Evolutionary conservation across 2,329 filamentous ascomycete genomes (phyloP).

Genomic region (Neonectria ditissima): DNA sequence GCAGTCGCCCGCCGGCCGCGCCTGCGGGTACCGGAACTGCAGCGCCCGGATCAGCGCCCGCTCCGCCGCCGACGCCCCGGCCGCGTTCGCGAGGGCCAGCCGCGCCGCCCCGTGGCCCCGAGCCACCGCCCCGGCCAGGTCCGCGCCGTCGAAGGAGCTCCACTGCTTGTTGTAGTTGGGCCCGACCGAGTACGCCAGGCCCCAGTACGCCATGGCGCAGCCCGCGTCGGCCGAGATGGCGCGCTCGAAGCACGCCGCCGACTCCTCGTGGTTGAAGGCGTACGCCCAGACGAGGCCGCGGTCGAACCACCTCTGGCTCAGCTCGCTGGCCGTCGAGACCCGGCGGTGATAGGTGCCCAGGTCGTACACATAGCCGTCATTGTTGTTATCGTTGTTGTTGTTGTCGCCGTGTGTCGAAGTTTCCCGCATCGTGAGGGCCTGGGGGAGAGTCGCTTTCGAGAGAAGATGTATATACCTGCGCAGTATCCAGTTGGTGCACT

Average conservation of each 20-base stretch:
- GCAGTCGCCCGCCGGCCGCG: conserved; percentile 60
- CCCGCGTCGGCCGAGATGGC: conserved; percentile 65
- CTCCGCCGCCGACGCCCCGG: conserved; percentile 54
- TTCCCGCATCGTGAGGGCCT: not conserved
- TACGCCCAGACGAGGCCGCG: conserved; percentile 80
- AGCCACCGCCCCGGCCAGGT: conserved; percentile 55
- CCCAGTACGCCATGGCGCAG: conserved; percentile 77
- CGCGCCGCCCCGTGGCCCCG: conserved; percentile 20
- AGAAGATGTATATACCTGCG: not conserved
- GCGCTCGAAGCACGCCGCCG: conserved; percentile 71
- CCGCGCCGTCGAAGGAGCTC: conserved; percentile 74
- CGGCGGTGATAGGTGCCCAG: conserved; percentile 14
- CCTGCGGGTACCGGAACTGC: conserved; percentile 66
- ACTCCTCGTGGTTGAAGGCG: conserved; percentile 82
- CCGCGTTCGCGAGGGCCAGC: conserved; percentile 5
- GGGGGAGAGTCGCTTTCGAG: not conserved
- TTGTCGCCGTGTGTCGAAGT: not conserved
- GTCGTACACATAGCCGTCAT: conserved; percentile 17
- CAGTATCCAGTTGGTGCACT: not conserved
- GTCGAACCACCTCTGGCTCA: conserved; percentile 57
- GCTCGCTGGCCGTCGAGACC: not conserved
- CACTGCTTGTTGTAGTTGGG: conserved; percentile 85
- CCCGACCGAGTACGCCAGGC: conserved; percentile 76
- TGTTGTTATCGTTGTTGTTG: not conserved
- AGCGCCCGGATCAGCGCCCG: conserved; percentile 72